Conservation (phyloP, 2,329 filamentous ascomycete species). For the Claviceps sp. region DNA sequence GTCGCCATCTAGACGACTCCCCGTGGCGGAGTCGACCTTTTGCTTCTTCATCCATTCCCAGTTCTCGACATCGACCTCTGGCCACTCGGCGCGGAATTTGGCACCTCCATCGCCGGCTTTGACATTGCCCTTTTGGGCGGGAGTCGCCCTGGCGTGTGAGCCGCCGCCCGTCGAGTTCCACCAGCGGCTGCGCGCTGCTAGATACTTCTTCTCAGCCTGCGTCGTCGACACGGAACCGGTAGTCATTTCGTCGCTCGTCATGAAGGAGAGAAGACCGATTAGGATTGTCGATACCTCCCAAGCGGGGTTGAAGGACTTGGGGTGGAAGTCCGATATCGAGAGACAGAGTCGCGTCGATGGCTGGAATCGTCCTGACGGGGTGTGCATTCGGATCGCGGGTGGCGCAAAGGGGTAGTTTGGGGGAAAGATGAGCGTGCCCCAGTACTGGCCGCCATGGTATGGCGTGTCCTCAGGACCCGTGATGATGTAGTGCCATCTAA, state of each 20-base stretch:
- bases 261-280: slow-evolving; percentile 87
- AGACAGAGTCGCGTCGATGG: slow-evolving; percentile 84
- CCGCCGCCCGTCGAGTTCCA: slow-evolving; percentile 95
- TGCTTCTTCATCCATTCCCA: slow-evolving; percentile 82
- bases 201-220: slow-evolving; percentile 61
- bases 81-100: slow-evolving; percentile 83
- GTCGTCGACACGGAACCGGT: slow-evolving; percentile 76
- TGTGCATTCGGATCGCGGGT: slow-evolving; percentile 97
- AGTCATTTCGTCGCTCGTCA: slow-evolving; percentile 98
- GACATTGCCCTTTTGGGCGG: slow-evolving; percentile 58
- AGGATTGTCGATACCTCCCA: slow-evolving; percentile 97
- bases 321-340: slow-evolving; percentile 94
- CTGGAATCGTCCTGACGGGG: slow-evolving; percentile 88
- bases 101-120: slow-evolving; percentile 85
- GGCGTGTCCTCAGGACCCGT: slow-evolving; percentile 89
- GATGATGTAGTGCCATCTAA: slow-evolving; percentile 85
- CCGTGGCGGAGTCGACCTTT: slow-evolving; percentile 65
- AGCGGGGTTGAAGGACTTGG: slow-evolving; percentile 93
- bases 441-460: slow-evolving; percentile 92
- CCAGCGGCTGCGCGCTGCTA: slow-evolving; percentile 72
- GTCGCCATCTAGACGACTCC: slow-evolving; percentile 39
- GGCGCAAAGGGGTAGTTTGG: slow-evolving; percentile 95
- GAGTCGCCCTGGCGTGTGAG: slow-evolving; percentile 43
- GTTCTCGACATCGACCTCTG: slow-evolving; percentile 79
- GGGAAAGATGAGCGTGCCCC: slow-evolving; percentile 92